These are phyloP conservation scores for Teratosphaeria viscida DNA, from an alignment of 2,329 filamentous ascomycete species.

Conservation along the genomic window DNA sequence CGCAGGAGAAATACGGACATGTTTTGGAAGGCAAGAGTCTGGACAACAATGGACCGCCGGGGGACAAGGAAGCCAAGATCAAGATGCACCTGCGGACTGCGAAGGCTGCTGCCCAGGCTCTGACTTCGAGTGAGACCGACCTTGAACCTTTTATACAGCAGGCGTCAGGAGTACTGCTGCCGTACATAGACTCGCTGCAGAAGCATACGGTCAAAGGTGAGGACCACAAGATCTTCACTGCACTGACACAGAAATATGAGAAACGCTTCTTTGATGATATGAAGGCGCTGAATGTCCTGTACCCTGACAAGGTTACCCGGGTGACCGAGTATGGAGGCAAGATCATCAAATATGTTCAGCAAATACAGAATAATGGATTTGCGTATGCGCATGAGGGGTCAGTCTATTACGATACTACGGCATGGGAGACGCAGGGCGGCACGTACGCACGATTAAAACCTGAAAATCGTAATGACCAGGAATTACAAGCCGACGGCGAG, in stretches of 20 bases:
- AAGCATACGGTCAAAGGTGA: constrained; percentile 47
- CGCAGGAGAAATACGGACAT: constrained; percentile 42
- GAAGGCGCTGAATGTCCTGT: constrained; percentile 71
- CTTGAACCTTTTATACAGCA: constrained; percentile 43
- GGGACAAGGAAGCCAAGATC: constrained; percentile 73
- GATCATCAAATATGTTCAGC: constrained; percentile 76
- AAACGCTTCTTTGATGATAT: constrained; percentile 82
- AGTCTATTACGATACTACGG: constrained; percentile 84
- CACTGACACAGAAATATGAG: constrained; percentile 78
- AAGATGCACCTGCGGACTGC: constrained; percentile 76
- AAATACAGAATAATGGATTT: constrained; percentile 74
- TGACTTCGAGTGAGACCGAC: constrained; percentile 23
- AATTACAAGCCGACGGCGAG: constrained; percentile 78
- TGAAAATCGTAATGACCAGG: constrained; percentile 73
- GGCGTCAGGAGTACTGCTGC: constrained; percentile 60
- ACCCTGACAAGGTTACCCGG: constrained; percentile 70
- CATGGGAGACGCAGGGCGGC: constrained; percentile 77
- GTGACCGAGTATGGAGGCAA: constrained; percentile 89
- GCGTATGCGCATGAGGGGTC: constrained; percentile 63
- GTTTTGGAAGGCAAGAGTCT: constrained; percentile 44
- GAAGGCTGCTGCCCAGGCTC: constrained; percentile 42
- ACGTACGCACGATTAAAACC: constrained; percentile 77
- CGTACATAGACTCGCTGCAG: constrained; percentile 63
- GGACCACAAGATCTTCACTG: constrained; percentile 70
- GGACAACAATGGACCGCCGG: constrained; percentile 44